Evolutionary conservation across 1,139 yeast species (phyloP), one percentile per base, ranked within the genome.

Genomic region (Zygosaccharomyces sapae): DNA sequence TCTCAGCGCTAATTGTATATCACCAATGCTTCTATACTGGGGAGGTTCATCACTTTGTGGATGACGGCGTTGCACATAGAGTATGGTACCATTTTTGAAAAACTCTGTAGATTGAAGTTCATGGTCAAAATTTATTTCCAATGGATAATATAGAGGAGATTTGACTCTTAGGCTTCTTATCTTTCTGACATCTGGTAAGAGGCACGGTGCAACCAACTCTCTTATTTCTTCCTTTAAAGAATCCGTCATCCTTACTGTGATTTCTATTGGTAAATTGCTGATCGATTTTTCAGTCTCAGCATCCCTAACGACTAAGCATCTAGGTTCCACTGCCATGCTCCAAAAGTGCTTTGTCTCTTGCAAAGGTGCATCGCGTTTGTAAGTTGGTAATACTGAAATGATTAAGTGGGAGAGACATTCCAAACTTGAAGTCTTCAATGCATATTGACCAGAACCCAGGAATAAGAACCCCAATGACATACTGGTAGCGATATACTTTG

Each of bases 321-420:
- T 70, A 1, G 86, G 83, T 55, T 84, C 92, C 6, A 86, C 84
- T 0, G 95, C 79, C 53, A 92, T 69, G 0, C 90, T 86, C 97
- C 98, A 94, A 54, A 94, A 83, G 65, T 89, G 95, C 42, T 96
- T 74, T 40, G 90, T 70, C 1, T 95, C 96, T 63, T 89, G 96
- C 46, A 92, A 68, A 61, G 86, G 88, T 12, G 85, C 74, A 0
- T 97, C 96, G 53, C 86, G 84, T 41, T 83, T 72, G 2, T 96
- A 77, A 0, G 86, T 78, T 1, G 89, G 72, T 51, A 88, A 71
- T n/a, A 83, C 71, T 0, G 95, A 95, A 51, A 85, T 72, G 5
- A 86, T 81, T 57, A 88, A 74, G 53, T 81, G 76, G 0, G 72
- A 65, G 2, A 60, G 40, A 19, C 56, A 55, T 36, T 62, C 61